phyloP scores from a whole-genome alignment of 208 protist genomes.

The Naegleria gruberi region DNA sequence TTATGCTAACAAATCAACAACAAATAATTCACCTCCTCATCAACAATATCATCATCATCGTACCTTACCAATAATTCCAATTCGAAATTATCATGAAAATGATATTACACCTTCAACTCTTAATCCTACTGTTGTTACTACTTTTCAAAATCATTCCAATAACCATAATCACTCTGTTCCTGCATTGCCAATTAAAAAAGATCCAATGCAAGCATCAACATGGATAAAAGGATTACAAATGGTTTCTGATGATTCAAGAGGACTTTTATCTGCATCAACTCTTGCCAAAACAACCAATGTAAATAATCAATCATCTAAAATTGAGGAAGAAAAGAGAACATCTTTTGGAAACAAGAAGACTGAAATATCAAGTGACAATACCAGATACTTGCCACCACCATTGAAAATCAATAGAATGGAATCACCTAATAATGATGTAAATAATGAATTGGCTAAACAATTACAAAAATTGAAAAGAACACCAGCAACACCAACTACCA shows the following conservation, averaged over 20 bases:
- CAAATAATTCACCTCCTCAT: neutral
- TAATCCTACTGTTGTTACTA: neutral
- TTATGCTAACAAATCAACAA: neutral
- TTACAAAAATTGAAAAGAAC: neutral
- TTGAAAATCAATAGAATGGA: neutral
- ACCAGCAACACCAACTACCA: neutral
- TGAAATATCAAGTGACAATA: neutral
- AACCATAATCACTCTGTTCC: no score
- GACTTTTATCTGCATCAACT: neutral
- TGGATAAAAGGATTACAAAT: neutral
- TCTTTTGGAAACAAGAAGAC: neutral
- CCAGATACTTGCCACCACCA: neutral
- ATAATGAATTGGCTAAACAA: neutral
- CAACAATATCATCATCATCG: neutral
- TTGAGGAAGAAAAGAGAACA: neutral
- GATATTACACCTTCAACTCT: neutral
- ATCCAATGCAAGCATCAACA: neutral
- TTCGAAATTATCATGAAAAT: neutral
- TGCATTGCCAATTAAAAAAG: neutral
- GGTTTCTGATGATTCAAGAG: neutral
- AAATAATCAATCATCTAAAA: neutral
- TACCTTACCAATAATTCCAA: no score
- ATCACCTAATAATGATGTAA: neutral
- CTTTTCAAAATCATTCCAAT: neutral
- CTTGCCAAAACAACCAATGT: neutral